Evolutionary conservation across 164 flowering plant species (phyloP).

Genomic region (Sedum album): DNA sequence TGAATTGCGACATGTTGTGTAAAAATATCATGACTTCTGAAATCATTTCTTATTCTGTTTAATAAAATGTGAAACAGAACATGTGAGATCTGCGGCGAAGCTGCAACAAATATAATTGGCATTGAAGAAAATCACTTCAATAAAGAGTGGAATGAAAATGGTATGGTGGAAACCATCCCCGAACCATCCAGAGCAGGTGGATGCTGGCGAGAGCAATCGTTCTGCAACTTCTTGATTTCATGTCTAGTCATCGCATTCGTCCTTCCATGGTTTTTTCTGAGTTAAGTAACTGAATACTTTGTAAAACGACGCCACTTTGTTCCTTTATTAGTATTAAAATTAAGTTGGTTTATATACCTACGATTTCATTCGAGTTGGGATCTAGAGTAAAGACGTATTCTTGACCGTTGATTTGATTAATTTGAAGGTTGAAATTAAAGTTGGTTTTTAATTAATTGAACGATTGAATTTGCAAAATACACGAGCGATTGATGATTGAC

Average conservation of each 20-base stretch:
- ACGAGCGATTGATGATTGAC: too few species aligned
- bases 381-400: too few species aligned
- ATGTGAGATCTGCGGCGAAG: conserved; percentile 68
- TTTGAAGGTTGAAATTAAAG: too few species aligned
- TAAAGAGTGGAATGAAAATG: conserved; percentile 48
- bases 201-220: conserved; percentile 49
- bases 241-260: conserved; percentile 47
- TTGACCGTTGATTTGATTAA: too few species aligned
- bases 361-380: too few species aligned
- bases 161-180: conserved; percentile 6
- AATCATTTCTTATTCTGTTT: background rate
- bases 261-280: conserved; percentile 52
- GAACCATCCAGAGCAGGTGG: conserved; percentile 19
- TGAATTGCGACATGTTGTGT: too few species aligned
- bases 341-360: too few species aligned
- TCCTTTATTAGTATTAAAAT: too few species aligned
- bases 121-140: conserved; percentile 31
- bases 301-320: background rate
- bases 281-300: conserved; percentile 41
- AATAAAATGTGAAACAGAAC: conserved; percentile 21
- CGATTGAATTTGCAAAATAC: too few species aligned
- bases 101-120: conserved; percentile 47
- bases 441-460: too few species aligned
- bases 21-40: background rate
- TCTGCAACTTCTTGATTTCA: conserved; percentile 55